Base-by-base conservation (phyloP, 371 early-diverging fungal species). In the Ecytonucleospora hepatopenaei region DNA sequence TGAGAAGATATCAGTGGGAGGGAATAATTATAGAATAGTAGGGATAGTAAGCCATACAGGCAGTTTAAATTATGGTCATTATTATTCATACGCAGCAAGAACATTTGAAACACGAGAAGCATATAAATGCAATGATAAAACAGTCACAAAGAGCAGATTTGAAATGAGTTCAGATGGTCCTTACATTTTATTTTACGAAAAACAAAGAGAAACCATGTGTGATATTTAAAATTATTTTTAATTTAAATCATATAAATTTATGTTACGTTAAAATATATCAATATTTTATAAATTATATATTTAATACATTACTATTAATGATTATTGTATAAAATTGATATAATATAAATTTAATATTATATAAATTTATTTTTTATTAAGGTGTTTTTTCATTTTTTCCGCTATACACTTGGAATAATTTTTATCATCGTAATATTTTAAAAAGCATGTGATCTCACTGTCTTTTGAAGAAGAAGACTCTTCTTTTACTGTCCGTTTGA, bases 41-140 rank as follows among this genome's bases (percentile, higher is more conserved):
- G 76, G 72, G 15, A 47, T 65, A 40, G 63, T 71, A 17, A 72
- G 76, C 56, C 76, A 75, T 28, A 64, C 4, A 28, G 76, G 76
- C 31, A 57, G 23, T 26, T 26, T 75, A 17, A 56, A 57, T 28
- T 54, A 28, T 16, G 76, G 76, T 4, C 76, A 75, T 33, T 75
- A 75, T 58, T 53, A 46, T 64, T 47, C 75, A 47, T 40, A 61
- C 53, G 62, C 62, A 40, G 5, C 5, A n/a, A 40, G 40, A n/a
- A 40, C 12, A 12, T n/a, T n/a, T 12, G 48, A 27, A 5, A 69
- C 67, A 66, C 40, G 68, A 59, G 21, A 31, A 12, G 67, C 48
- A 70, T 49, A 62, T 26, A 28, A 62, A 30, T 75, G 48, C 59
- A 65, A 75, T 61, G 76, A 75, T 67, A 49, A 58, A n/a, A 40